phyloP scores from a whole-genome alignment of 176 grass and related monocot genomes.

The Chloris gayana region DNA sequence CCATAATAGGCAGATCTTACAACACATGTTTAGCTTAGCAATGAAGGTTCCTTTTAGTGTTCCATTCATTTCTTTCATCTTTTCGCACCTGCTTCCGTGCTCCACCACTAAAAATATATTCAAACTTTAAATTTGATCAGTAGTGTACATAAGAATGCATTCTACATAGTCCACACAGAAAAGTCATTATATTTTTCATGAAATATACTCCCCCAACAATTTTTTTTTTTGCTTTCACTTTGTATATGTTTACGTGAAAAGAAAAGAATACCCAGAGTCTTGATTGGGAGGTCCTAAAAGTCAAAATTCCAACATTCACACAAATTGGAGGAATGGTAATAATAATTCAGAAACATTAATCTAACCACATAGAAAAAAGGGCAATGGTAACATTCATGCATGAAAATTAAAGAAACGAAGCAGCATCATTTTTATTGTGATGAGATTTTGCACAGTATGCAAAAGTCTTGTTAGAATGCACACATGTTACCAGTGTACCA shows the following conservation, averaged over 20 bases:
- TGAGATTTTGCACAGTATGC: not conserved
- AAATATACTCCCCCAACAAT: not conserved
- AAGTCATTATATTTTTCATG: not conserved
- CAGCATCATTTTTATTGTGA: not conserved
- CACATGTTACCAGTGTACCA: not conserved
- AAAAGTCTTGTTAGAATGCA: not conserved
- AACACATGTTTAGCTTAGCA: slow-evolving; percentile 3
- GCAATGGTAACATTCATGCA: not conserved
- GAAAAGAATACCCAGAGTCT: not conserved
- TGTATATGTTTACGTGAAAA: not conserved
- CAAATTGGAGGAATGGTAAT: not conserved
- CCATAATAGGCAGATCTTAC: not conserved
- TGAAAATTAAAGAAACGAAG: not conserved
- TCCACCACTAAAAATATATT: not conserved
- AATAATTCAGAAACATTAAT: not conserved
- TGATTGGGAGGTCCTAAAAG: not conserved
- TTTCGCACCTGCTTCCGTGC: not conserved
- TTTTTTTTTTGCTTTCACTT: not conserved
- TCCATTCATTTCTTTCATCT: not conserved
- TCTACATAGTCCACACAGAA: not conserved
- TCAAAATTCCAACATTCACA: not conserved
- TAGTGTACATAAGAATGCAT: not conserved
- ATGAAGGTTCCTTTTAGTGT: not conserved
- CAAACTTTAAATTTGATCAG: too few relatives aligned
- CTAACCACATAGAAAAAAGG: not conserved